Evolutionary conservation across 768 basidiomycete species (phyloP).

Genomic region (Phanerochaete carnosa): DNA sequence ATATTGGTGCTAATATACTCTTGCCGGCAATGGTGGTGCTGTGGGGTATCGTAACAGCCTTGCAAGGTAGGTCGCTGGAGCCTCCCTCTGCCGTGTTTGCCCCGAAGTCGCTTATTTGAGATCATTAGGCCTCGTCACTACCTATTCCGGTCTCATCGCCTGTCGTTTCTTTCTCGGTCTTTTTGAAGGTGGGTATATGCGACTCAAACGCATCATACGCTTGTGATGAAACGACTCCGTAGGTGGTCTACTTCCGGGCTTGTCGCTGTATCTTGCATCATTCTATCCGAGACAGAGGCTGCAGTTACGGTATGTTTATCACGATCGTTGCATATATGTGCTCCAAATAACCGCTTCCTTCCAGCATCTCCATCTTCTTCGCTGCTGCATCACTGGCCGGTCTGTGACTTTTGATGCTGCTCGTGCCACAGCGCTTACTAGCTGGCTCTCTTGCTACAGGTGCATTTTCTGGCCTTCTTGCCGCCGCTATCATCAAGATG

Average conservation of each 20-base stretch:
- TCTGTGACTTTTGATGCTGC: not conserved
- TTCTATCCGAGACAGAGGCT: conserved; percentile 27
- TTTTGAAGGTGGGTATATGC: conserved; percentile 7
- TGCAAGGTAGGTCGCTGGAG: conserved; percentile 42
- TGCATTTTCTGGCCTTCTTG: conserved; percentile 55
- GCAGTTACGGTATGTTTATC: conserved; percentile 24
- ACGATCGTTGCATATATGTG: conserved; percentile 40
- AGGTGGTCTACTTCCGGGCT: conserved; percentile 8
- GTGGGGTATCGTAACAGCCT: conserved; percentile 59
- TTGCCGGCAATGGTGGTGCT: conserved; percentile 57
- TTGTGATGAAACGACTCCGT: not conserved
- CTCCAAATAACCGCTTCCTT: conserved; percentile 43
- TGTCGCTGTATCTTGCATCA: conserved; percentile 22
- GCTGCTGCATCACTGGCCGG: conserved; percentile 46
- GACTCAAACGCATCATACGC: not conserved
- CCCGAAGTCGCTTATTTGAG: not conserved
- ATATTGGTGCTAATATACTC: conserved; percentile 50
- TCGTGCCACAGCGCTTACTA: not conserved
- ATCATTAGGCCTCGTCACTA: conserved; percentile 3
- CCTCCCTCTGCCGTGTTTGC: not conserved
- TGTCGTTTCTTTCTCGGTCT: conserved; percentile 13
- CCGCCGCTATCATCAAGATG: conserved; percentile 57
- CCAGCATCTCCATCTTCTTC: conserved; percentile 37
- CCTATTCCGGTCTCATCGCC: conserved; percentile 8
- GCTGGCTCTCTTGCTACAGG: conserved; percentile 19